phyloP scores from a whole-genome alignment of 345 rosid genomes.

The Aethionema arabicum region DNA sequence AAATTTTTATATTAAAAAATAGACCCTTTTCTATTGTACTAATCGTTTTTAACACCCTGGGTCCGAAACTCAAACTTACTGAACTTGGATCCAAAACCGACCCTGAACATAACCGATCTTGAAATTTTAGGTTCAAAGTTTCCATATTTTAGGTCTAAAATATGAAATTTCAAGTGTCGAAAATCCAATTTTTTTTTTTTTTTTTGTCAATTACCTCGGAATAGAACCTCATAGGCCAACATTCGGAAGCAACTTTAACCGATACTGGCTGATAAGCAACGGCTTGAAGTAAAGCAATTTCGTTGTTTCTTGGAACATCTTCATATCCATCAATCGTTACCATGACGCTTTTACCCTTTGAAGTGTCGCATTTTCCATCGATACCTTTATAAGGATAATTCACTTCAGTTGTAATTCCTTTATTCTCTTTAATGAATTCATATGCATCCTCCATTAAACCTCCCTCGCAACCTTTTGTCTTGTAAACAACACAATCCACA shows the following conservation, averaged over 20 bases:
- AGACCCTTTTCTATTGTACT: no score
- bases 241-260: slow-evolving; percentile 29
- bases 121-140: no score
- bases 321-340: slow-evolving; percentile 46
- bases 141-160: no score
- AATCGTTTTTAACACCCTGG: no score
- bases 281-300: slow-evolving; percentile 38
- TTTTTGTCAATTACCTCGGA: background rate
- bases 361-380: slow-evolving; percentile 32
- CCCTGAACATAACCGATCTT: no score
- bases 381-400: slow-evolving; percentile 39
- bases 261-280: slow-evolving; percentile 49
- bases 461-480: slow-evolving; percentile 51
- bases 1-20: no score
- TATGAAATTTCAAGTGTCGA: background rate
- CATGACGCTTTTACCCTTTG: slow-evolving; percentile 32
- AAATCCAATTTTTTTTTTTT: background rate
- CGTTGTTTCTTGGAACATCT: slow-evolving; percentile 41
- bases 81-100: no score
- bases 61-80: no score
- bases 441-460: slow-evolving; percentile 55
- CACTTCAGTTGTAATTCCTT: slow-evolving; percentile 38
- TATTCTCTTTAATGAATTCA: slow-evolving; percentile 29
- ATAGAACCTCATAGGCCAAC: background rate
- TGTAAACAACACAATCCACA: slow-evolving; percentile 46